A percentile compares a stretch with the other conserved stretches of the same genome.
Evolutionary conservation across 371 early-diverging fungal genomes (phyloP).

Genomic region (Apophysomyces sp.): DNA sequence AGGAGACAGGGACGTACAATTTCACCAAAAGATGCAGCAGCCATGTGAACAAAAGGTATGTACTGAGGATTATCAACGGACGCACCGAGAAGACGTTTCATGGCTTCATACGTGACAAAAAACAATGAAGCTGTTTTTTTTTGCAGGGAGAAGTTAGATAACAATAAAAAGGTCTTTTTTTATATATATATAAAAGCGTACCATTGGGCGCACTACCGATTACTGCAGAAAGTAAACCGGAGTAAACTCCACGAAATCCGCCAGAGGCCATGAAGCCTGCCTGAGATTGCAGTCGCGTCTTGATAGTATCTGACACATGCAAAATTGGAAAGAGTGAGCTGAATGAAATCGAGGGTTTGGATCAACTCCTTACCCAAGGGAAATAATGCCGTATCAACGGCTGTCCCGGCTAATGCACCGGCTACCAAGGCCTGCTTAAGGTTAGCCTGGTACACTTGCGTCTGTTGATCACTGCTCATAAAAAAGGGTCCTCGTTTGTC

Average conservation of each 20-base stretch:
- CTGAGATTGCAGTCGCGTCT: slow-evolving; percentile 87
- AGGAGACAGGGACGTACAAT: slow-evolving; percentile 70
- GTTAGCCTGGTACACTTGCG: slow-evolving; percentile 27
- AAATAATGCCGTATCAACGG: slow-evolving; percentile 86
- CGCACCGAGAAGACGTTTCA: slow-evolving; percentile 57
- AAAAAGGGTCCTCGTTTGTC: not conserved
- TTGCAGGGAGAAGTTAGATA: not conserved
- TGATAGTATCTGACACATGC: slow-evolving; percentile 76
- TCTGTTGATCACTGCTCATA: slow-evolving; percentile 1
- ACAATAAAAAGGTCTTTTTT: not conserved
- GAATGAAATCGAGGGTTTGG: not conserved
- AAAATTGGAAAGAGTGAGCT: not conserved
- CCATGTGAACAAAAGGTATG: slow-evolving; percentile 80
- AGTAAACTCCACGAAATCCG: slow-evolving; percentile 90
- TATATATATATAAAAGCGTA: slow-evolving; percentile 27
- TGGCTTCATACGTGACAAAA: slow-evolving; percentile 88
- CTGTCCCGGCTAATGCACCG: slow-evolving; percentile 83
- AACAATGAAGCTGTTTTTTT: slow-evolving; percentile 90
- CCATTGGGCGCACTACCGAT: slow-evolving; percentile 93
- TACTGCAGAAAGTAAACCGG: slow-evolving; percentile 89
- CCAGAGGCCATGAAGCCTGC: slow-evolving; percentile 88
- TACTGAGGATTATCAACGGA: slow-evolving; percentile 39
- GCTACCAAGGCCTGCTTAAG: slow-evolving; percentile 58
- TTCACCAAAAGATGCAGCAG: slow-evolving; percentile 90
- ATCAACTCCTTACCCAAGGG: slow-evolving; percentile 60